These are phyloP conservation scores for Tricladium varicosporioides DNA, from an alignment of 2,329 filamentous ascomycete species.

Conservation along the genomic window DNA sequence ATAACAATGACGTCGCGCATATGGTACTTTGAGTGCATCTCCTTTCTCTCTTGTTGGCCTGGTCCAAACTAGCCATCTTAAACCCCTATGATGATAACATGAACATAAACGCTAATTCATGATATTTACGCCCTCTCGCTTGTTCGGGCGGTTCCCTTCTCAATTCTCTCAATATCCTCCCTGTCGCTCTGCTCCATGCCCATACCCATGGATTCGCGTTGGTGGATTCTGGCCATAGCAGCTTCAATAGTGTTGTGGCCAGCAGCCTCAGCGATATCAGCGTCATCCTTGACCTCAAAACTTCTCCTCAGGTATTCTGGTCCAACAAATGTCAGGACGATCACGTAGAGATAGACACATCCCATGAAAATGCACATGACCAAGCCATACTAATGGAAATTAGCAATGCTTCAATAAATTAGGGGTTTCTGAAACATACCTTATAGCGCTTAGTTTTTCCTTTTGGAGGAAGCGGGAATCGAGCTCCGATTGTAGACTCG, in stretches of 20 bases:
- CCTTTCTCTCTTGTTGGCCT: too few relatives aligned
- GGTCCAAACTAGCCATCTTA: too few relatives aligned
- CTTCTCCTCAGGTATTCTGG: conserved; percentile 46
- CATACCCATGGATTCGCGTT: conserved; percentile 13
- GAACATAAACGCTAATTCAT: too few relatives aligned
- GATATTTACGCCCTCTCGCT: too few relatives aligned
- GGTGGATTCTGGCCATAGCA: conserved; percentile 26
- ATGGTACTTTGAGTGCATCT: too few relatives aligned
- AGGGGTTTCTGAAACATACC: too few relatives aligned
- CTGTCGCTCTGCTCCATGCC: conserved; percentile 5
- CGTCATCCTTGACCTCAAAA: conserved; percentile 46
- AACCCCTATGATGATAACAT: too few relatives aligned
- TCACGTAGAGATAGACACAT: conserved; percentile 53
- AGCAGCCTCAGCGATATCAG: conserved; percentile 43
- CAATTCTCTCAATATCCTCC: conserved; percentile 20
- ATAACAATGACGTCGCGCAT: too few relatives aligned
- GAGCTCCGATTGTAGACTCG: conserved; percentile 71
- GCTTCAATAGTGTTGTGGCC: conserved; percentile 33
- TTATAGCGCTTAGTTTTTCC: conserved; percentile 42
- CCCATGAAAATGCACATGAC: conserved; percentile 92
- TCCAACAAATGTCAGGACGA: conserved; percentile 51
- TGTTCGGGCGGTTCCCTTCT: not conserved
- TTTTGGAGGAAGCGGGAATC: conserved; percentile 66
- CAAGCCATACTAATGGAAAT: conserved; percentile 68
- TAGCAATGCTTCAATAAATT: not conserved